phyloP scores from a whole-genome alignment of 2,329 filamentous ascomycete species.

The Grosmannia penicillata region DNA sequence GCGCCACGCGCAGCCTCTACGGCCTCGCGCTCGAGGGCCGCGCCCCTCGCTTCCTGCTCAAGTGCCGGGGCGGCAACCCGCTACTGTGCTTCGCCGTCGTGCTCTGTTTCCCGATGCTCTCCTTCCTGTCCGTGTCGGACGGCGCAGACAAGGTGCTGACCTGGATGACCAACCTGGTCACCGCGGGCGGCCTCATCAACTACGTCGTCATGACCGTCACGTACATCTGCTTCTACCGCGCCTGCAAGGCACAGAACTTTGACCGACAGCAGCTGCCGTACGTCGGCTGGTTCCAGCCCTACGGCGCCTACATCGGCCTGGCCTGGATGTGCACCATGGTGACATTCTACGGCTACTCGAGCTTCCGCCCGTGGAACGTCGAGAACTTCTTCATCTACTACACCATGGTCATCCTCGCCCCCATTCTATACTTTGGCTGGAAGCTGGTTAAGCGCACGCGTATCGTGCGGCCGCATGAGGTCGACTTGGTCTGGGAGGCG shows the following conservation, averaged over 20 bases:
- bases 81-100: constrained; percentile 22
- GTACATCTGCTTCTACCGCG: constrained; percentile 23
- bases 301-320: constrained; percentile 19
- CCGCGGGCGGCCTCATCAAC: constrained; percentile 27
- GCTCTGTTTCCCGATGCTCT: constrained; percentile 21
- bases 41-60: constrained; percentile 22
- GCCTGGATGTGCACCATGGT: constrained; percentile 9
- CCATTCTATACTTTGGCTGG: constrained; percentile 42
- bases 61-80: constrained; percentile 23
- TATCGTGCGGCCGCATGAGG: constrained; percentile 10
- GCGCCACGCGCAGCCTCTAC: constrained; percentile 24
- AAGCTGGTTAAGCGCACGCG: constrained; percentile 48
- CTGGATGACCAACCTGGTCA: constrained; percentile 27
- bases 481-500: constrained; percentile 14
- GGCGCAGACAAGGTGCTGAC: constrained; percentile 21
- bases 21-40: constrained; percentile 24
- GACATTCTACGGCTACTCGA: constrained; percentile 37
- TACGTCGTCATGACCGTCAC: constrained; percentile 26
- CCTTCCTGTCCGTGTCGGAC: constrained; percentile 24
- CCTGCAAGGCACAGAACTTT: constrained; percentile 22
- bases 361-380: constrained; percentile 31
- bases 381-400: constrained; percentile 37
- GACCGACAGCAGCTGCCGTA: constrained; percentile 21
- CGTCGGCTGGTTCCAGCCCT: constrained; percentile 22
- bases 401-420: constrained; percentile 39